Percentiles rank a stretch among this genome's conserved stretches.
phyloP scores from a whole-genome alignment of 2,329 filamentous ascomycete genomes.

The Fusarium coicis region DNA sequence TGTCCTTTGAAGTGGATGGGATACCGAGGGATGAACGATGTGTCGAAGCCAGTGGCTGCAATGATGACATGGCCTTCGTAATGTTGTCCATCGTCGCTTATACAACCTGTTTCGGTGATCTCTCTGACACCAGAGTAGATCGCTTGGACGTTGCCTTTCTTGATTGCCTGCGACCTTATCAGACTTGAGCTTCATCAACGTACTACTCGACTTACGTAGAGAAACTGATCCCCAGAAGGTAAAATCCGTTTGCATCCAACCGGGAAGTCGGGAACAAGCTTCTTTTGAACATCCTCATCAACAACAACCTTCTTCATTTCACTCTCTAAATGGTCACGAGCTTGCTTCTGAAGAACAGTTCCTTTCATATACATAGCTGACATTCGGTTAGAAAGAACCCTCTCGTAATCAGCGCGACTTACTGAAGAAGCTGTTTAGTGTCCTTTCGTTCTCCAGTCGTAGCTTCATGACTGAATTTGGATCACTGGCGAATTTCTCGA shows the following conservation, averaged over 20 bases:
- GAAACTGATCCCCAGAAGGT: slow-evolving; percentile 17
- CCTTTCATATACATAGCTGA: slow-evolving; percentile 23
- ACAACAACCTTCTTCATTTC: slow-evolving; percentile 11
- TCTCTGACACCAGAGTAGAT: slow-evolving; percentile 4
- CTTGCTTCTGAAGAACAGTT: slow-evolving; percentile 5
- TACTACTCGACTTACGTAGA: not conserved
- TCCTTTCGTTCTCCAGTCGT: slow-evolving; percentile 5
- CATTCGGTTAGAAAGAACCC: not conserved
- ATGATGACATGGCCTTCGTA: slow-evolving; percentile 10
- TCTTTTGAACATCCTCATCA: not conserved
- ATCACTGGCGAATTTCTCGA: not conserved
- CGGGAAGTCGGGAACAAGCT: slow-evolving; percentile 5
- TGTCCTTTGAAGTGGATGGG: slow-evolving; percentile 10
- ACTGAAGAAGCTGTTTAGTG: slow-evolving; percentile 21
- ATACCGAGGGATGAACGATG: slow-evolving; percentile 13
- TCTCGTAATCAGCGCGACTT: not conserved
- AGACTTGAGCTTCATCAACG: rapidly evolving
- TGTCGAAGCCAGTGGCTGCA: slow-evolving; percentile 17
- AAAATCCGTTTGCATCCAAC: slow-evolving; percentile 17
- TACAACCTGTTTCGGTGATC: slow-evolving; percentile 8
- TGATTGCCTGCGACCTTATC: not conserved
- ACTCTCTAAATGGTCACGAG: not conserved
- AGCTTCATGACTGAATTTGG: not conserved
- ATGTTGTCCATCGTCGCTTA: not conserved
- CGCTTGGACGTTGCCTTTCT: not conserved